These are phyloP conservation scores for Parmelia sp. DNA, from an alignment of 495 filamentous ascomycete genomes.

Conservation along the genomic window DNA sequence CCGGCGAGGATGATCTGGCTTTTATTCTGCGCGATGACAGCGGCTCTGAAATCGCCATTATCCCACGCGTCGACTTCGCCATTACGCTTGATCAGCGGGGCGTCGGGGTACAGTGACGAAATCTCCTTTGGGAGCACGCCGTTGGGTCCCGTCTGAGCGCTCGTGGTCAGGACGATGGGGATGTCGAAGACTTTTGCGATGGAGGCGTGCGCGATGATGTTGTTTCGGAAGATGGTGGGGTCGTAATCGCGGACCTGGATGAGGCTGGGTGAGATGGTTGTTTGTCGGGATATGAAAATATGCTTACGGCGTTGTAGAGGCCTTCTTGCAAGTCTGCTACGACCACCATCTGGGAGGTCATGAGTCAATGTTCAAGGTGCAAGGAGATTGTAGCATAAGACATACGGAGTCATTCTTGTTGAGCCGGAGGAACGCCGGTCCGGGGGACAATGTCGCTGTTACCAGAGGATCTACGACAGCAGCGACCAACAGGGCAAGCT, in stretches of 20 bases:
- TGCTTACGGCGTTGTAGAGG: slow-evolving; percentile 47
- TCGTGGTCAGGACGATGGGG: slow-evolving; percentile 65
- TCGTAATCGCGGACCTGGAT: slow-evolving; percentile 54
- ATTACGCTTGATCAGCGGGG: slow-evolving; percentile 59
- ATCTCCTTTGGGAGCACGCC: slow-evolving; percentile 68
- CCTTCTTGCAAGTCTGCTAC: slow-evolving; percentile 70
- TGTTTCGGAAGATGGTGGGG: slow-evolving; percentile 55
- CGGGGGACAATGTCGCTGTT: not conserved
- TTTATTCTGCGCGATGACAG: slow-evolving; percentile 57
- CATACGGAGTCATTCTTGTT: slow-evolving; percentile 4
- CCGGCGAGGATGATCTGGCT: slow-evolving; percentile 68
- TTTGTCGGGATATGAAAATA: not conserved
- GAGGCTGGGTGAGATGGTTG: not conserved
- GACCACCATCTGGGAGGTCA: slow-evolving; percentile 44
- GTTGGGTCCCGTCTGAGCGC: slow-evolving; percentile 57
- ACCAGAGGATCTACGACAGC: not conserved
- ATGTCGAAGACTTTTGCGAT: slow-evolving; percentile 61
- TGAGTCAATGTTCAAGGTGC: not conserved
- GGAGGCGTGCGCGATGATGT: slow-evolving; percentile 62
- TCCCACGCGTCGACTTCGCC: slow-evolving; percentile 82
- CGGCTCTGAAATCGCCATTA: slow-evolving; percentile 61
- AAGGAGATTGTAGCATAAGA: too few relatives aligned
- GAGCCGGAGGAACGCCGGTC: not conserved
- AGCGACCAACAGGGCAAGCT: not conserved
- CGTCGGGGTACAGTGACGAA: slow-evolving; percentile 57